These are phyloP conservation scores for Mucor plumbeus DNA, from an alignment of 371 early-diverging fungal genomes.

Conservation along the genomic window DNA sequence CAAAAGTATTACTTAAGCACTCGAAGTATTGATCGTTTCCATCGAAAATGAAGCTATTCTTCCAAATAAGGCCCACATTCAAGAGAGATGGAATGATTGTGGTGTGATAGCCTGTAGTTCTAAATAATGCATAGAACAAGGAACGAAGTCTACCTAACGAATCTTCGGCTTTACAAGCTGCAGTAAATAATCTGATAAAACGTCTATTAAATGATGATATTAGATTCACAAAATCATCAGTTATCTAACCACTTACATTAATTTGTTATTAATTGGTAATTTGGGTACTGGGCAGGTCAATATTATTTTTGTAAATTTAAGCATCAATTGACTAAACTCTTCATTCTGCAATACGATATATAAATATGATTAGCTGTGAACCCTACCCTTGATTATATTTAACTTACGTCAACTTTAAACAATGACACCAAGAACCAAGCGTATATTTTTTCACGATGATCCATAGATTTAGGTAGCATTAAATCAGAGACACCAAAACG, in stretches of 20 bases:
- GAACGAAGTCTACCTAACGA: neutral
- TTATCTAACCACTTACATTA: neutral
- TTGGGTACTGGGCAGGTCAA: neutral
- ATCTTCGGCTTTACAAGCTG: neutral
- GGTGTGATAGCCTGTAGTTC: neutral
- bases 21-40: neutral
- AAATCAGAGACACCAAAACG: neutral
- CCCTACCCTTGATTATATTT: neutral
- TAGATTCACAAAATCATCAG: neutral
- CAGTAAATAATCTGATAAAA: neutral
- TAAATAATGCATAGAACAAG: neutral
- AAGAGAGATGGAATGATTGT: neutral
- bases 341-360: neutral
- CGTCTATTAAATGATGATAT: neutral
- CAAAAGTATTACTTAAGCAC: neutral
- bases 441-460: neutral
- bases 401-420: slow-evolving; percentile 1
- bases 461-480: neutral
- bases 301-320: neutral
- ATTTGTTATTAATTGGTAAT: neutral
- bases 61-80: neutral
- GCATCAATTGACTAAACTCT: neutral
- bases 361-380: neutral
- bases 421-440: neutral
- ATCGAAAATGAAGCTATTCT: neutral